A percentile compares a stretch with the other conserved stretches of the same genome.
These are phyloP conservation scores for Hygrophila difformis DNA, from an alignment of 257 asterid genomes.

Conservation along the genomic window DNA sequence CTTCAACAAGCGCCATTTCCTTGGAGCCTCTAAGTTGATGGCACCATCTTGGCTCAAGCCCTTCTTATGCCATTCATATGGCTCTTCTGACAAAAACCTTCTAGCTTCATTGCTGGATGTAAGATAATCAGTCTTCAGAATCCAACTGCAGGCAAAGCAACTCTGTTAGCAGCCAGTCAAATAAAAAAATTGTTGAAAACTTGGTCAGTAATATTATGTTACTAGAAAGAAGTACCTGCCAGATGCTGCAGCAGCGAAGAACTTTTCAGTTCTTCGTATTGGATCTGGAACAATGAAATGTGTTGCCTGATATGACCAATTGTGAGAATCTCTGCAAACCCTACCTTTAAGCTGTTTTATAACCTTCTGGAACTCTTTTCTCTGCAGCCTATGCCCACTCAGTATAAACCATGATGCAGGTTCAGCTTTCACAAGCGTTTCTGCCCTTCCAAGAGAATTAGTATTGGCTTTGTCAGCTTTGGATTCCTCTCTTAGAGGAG, in stretches of 20 bases:
- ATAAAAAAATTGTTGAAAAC: no score
- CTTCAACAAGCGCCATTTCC: constrained; percentile 83
- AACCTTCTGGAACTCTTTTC: constrained; percentile 80
- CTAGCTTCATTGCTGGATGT: constrained; percentile 79
- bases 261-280: constrained; percentile 76
- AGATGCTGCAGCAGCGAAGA: constrained; percentile 95
- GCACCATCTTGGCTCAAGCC: constrained; percentile 86
- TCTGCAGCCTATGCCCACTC: constrained; percentile 74
- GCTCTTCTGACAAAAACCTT: constrained; percentile 55
- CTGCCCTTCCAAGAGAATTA: constrained; percentile 8
- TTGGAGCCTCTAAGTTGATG: constrained; percentile 85
- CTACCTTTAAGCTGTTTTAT: constrained; percentile 61
- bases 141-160: constrained; percentile 68
- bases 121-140: constrained; percentile 78
- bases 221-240: constrained; percentile 58
- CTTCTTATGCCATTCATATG: constrained; percentile 77
- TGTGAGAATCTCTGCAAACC: constrained; percentile 82
- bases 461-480: constrained; percentile 13
- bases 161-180: no score
- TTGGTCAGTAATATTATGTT: not conserved
- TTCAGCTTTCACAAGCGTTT: constrained; percentile 21
- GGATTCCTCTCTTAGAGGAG: constrained; percentile 14
- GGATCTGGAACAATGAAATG: constrained; percentile 89
- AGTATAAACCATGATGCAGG: constrained; percentile 65
- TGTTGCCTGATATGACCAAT: constrained; percentile 95